These are phyloP conservation scores for Salix suchowensis DNA, from an alignment of 345 rosid species.

Conservation along the genomic window DNA sequence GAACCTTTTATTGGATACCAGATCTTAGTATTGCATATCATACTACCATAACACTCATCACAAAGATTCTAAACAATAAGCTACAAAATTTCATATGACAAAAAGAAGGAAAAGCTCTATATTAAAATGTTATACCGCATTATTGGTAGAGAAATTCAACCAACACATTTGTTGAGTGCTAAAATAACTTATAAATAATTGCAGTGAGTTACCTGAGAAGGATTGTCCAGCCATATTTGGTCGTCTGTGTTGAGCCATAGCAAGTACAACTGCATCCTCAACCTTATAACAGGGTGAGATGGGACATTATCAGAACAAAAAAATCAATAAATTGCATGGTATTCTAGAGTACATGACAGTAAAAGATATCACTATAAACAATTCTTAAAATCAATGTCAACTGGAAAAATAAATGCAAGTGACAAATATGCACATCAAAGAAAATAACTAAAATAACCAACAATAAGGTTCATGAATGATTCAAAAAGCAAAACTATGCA, in stretches of 20 bases:
- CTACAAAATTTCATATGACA: neutral
- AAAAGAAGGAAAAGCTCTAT: neutral
- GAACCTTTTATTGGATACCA: neutral
- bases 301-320: neutral
- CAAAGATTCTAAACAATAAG: neutral
- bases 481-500: neutral
- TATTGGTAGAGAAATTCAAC: neutral
- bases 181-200: neutral
- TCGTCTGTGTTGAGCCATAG: conserved; percentile 54
- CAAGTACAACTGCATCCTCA: conserved; percentile 84
- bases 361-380: neutral
- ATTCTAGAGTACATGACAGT: neutral
- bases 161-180: neutral
- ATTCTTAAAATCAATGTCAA: neutral
- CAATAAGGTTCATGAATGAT: neutral
- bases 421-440: neutral
- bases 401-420: neutral
- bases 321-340: neutral
- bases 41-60: neutral
- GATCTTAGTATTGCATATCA: neutral
- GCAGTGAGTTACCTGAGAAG: conserved; percentile 33
- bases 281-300: conserved; percentile 41
- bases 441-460: neutral
- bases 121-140: neutral
- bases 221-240: conserved; percentile 52